phyloP scores from a whole-genome alignment of 768 basidiomycete species.

The Auricularia sp. region DNA sequence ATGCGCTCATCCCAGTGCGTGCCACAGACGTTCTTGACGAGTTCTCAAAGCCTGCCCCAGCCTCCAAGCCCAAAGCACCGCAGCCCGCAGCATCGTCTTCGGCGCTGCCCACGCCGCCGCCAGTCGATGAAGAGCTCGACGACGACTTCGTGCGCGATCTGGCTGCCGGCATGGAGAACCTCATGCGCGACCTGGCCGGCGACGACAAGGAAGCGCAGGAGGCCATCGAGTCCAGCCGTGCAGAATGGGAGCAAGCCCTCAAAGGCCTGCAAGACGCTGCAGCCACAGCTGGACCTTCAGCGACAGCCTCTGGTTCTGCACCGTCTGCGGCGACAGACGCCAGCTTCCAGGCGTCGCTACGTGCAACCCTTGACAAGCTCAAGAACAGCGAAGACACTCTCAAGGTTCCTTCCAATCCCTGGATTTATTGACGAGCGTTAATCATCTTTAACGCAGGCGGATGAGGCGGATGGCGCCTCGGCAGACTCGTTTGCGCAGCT shows the following conservation, averaged over 20 bases:
- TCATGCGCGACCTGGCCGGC: constrained; percentile 29
- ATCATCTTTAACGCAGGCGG: constrained; percentile 4
- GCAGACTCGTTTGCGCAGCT: constrained; percentile 20
- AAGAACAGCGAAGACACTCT: constrained; percentile 54
- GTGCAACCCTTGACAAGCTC: constrained; percentile 64
- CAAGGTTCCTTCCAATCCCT: constrained; percentile 26
- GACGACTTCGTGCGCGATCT: constrained; percentile 26
- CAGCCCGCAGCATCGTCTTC: constrained; percentile 13
- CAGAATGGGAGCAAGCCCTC: constrained; percentile 30
- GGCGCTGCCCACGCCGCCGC: not conserved
- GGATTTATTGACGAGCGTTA: not conserved
- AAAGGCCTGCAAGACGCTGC: constrained; percentile 18
- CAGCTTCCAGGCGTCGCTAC: constrained; percentile 61
- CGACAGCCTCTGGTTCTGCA: constrained; percentile 4
- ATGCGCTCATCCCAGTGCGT: constrained; percentile 9
- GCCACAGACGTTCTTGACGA: constrained; percentile 40
- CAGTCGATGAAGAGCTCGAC: constrained; percentile 11
- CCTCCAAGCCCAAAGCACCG: constrained; percentile 10
- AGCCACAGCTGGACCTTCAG: constrained; percentile 4
- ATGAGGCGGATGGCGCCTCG: constrained; percentile 15
- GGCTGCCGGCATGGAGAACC: constrained; percentile 34
- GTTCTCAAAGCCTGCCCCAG: constrained; percentile 22
- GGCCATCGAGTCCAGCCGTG: constrained; percentile 9
- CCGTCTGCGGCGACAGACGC: constrained; percentile 17
- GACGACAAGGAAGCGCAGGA: constrained; percentile 16